A percentile compares a stretch with the other conserved stretches of the same genome.
These are phyloP conservation scores for Vigna unguiculata DNA, from an alignment of 306 rosid species.

Conservation along the genomic window DNA sequence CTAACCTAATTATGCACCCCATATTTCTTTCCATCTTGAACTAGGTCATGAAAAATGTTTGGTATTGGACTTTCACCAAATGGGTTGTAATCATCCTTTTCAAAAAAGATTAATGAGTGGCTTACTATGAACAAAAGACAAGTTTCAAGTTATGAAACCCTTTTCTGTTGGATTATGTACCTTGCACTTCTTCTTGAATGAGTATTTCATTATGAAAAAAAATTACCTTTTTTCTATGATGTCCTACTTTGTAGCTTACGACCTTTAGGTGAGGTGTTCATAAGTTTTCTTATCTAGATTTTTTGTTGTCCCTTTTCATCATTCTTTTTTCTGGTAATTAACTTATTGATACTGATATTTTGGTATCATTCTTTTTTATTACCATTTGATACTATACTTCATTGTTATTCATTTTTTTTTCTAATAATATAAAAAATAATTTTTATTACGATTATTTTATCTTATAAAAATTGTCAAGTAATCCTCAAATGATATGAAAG, in stretches of 20 bases:
- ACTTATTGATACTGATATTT: too few species aligned
- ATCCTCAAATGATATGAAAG: too few species aligned
- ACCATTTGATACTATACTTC: too few species aligned
- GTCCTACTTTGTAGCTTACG: background rate
- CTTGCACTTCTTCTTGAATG: background rate
- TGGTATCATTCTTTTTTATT: too few species aligned
- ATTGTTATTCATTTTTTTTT: too few species aligned
- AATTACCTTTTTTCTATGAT: background rate
- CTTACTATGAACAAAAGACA: background rate
- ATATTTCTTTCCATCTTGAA: constrained; percentile 1
- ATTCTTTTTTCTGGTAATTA: too few species aligned
- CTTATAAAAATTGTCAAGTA: too few species aligned
- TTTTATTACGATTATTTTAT: too few species aligned
- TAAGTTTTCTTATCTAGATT: background rate
- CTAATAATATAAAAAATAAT: too few species aligned
- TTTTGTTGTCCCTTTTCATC: too few species aligned
- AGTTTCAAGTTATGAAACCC: background rate
- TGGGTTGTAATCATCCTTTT: background rate
- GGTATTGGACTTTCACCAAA: background rate
- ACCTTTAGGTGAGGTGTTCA: background rate
- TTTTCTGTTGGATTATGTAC: background rate
- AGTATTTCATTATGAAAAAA: background rate
- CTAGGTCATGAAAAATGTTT: background rate
- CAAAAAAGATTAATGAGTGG: background rate
- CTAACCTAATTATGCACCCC: background rate